Evolutionary conservation across 2,329 filamentous ascomycete species (phyloP).

Genomic region (Rachicladosporium sp.): DNA sequence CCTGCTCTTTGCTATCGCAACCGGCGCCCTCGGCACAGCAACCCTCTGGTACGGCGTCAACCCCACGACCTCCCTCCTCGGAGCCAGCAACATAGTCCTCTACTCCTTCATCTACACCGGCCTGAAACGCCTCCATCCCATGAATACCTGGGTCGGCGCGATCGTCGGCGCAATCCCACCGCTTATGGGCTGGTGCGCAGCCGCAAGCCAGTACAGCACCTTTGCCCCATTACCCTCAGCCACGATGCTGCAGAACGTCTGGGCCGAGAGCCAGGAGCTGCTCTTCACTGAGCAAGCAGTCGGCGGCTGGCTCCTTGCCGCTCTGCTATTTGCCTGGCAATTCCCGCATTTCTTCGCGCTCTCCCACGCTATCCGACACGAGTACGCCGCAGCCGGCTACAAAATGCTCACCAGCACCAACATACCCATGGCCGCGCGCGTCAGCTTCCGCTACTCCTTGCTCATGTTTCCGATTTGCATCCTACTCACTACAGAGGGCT

Average conservation of each 20-base stretch:
- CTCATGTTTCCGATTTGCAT: constrained; percentile 78
- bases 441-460: constrained; percentile 76
- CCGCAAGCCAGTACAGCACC: constrained; percentile 69
- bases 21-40: constrained; percentile 55
- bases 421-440: constrained; percentile 69
- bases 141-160: constrained; percentile 93
- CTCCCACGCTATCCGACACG: constrained; percentile 75
- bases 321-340: constrained; percentile 85
- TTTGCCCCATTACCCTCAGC: constrained; percentile 6
- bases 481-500: constrained; percentile 62
- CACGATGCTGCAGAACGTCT: constrained; percentile 10
- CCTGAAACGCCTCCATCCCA: constrained; percentile 69
- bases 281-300: constrained; percentile 24
- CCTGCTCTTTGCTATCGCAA: constrained; percentile 63
- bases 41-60: constrained; percentile 84
- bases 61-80: constrained; percentile 78
- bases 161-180: constrained; percentile 88
- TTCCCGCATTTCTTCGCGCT: constrained; percentile 97
- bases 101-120: constrained; percentile 92
- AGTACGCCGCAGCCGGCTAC: constrained; percentile 63
- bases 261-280: constrained; percentile 21
- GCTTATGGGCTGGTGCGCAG: constrained; percentile 95
- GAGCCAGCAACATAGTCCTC: constrained; percentile 70
- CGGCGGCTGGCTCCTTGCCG: constrained; percentile 82
- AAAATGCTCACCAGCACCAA: constrained; percentile 77